phyloP scores from a whole-genome alignment of 2,329 filamentous ascomycete species.

The Alternaria ethzedia region DNA sequence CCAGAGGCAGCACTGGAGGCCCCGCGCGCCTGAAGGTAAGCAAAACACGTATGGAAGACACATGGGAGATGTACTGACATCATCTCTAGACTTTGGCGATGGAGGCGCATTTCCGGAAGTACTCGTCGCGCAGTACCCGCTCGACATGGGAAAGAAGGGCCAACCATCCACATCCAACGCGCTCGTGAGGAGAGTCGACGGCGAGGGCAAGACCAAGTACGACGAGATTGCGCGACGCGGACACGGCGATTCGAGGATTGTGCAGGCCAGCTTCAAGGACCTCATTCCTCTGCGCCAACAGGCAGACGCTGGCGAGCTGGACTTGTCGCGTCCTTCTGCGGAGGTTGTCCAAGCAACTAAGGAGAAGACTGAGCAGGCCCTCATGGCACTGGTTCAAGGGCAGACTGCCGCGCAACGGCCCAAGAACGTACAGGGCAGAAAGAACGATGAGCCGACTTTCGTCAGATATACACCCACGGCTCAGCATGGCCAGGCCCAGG shows the following conservation, averaged over 20 bases:
- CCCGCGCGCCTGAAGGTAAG: constrained; percentile 71
- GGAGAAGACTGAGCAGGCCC: constrained; percentile 84
- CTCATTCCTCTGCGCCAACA: constrained; percentile 92
- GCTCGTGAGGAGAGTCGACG: constrained; percentile 88
- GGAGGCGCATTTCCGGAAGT: constrained; percentile 96
- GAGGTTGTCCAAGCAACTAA: constrained; percentile 85
- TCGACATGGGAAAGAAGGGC: constrained; percentile 88
- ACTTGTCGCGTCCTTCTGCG: constrained; percentile 80
- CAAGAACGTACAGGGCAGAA: constrained; percentile 87
- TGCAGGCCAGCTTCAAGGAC: constrained; percentile 96
- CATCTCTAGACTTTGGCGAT: constrained; percentile 77
- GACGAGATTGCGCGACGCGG: constrained; percentile 92
- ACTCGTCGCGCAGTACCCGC: constrained; percentile 90
- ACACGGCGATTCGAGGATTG: constrained; percentile 80
- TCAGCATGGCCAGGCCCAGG: constrained; percentile 88
- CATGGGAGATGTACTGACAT: background rate
- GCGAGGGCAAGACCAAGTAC: constrained; percentile 92
- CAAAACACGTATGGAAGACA: background rate
- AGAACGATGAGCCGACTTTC: constrained; percentile 84
- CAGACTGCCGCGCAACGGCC: constrained; percentile 92
- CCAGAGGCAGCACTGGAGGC: constrained; percentile 87
- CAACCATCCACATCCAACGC: constrained; percentile 72
- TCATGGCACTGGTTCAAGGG: constrained; percentile 81
- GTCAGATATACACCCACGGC: constrained; percentile 95
- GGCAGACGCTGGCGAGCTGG: constrained; percentile 90